phyloP scores from a whole-genome alignment of 2,329 filamentous ascomycete genomes.

The Diaporthe helianthi region DNA sequence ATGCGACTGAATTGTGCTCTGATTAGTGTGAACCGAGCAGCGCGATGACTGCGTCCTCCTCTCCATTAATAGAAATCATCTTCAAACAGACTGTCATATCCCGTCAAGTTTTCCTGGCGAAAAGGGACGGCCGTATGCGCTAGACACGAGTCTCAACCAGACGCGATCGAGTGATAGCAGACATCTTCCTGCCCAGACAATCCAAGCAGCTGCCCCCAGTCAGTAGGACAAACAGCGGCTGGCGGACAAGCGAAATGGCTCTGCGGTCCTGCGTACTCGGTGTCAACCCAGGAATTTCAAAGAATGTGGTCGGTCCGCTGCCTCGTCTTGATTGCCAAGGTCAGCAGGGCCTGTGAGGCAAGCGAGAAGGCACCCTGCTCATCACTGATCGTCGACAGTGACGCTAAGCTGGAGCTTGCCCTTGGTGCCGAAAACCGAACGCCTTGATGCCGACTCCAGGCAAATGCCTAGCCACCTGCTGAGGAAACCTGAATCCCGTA shows the following conservation, averaged over 20 bases:
- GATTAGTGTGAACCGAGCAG: not conserved
- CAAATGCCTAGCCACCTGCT: not conserved
- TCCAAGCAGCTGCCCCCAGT: not conserved
- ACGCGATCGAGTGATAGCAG: not conserved
- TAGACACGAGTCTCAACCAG: no score
- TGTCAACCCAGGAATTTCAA: not conserved
- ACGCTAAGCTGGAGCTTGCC: not conserved
- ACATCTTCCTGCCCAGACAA: not conserved
- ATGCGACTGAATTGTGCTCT: no score
- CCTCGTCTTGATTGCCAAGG: constrained; percentile 18
- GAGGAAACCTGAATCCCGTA: not conserved
- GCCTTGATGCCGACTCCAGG: not conserved
- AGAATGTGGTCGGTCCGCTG: constrained; percentile 17
- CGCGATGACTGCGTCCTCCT: not conserved
- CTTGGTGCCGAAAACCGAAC: not conserved
- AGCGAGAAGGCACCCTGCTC: not conserved
- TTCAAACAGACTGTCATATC: not conserved
- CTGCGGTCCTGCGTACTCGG: not conserved
- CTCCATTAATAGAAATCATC: not conserved
- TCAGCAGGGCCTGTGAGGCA: not conserved
- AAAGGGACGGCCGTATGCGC: no score
- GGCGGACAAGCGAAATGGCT: no score
- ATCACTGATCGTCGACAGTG: not conserved
- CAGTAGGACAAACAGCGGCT: not conserved
- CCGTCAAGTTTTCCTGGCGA: no score